phyloP scores from a whole-genome alignment of 768 basidiomycete genomes.

The Collybia mongolica region DNA sequence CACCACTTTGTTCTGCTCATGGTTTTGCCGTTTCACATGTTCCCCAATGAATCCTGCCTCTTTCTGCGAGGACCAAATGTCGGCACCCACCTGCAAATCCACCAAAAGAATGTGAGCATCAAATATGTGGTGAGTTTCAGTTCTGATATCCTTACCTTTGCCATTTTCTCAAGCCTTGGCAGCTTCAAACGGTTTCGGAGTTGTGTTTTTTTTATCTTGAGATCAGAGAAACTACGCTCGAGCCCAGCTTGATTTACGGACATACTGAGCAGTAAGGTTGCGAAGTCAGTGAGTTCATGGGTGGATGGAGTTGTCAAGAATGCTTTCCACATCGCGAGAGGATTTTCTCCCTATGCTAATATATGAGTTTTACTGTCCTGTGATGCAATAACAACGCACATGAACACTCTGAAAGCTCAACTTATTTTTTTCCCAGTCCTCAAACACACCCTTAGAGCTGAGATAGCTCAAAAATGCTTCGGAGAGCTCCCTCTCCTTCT shows the following conservation, averaged over 20 bases:
- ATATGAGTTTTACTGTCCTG: too few relatives aligned
- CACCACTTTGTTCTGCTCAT: too few relatives aligned
- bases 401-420: too few relatives aligned
- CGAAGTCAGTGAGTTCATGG: constrained; percentile 19
- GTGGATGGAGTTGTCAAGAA: not conserved
- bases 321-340: constrained; percentile 16
- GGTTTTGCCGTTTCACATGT: too few relatives aligned
- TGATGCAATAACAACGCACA: too few relatives aligned
- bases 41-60: too few relatives aligned
- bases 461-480: constrained; percentile 19
- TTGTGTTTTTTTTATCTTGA: constrained; percentile 25
- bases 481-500: constrained; percentile 17
- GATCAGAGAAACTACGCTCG: constrained; percentile 23
- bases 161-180: constrained; percentile 22
- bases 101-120: too few relatives aligned
- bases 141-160: too few relatives aligned
- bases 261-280: constrained; percentile 18
- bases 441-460: constrained; percentile 12
- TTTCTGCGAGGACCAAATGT: too few relatives aligned
- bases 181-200: constrained; percentile 20
- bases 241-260: constrained; percentile 21
- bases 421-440: too few relatives aligned
- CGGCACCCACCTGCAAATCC: too few relatives aligned
- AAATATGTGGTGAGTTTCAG: too few relatives aligned
- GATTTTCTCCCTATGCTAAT: constrained; percentile 18